phyloP scores from a whole-genome alignment of 1,139 yeast species.

The Candida labiduridarum region DNA sequence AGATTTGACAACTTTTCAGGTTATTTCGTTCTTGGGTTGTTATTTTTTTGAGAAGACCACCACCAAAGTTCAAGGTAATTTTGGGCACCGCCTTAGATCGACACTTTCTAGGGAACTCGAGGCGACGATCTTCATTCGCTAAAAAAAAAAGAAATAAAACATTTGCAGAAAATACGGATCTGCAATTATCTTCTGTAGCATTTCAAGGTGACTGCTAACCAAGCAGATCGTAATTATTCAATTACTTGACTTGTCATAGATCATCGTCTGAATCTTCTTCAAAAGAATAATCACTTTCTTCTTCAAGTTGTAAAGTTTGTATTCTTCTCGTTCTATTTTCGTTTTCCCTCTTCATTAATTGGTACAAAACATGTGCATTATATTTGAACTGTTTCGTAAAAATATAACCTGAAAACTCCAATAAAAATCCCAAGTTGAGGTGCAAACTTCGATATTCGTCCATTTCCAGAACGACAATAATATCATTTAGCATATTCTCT shows the following conservation, averaged over 20 bases:
- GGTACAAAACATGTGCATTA: conserved; percentile 8
- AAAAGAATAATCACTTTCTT: conserved; percentile 1
- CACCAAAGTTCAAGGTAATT: not conserved
- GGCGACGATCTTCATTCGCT: not conserved
- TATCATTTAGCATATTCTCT: conserved; percentile 27
- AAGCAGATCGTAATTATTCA: not conserved
- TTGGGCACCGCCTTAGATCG: not conserved
- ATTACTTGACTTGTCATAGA: not conserved
- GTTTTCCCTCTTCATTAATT: not conserved
- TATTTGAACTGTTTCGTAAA: conserved; percentile 8
- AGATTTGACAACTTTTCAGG: too few species aligned
- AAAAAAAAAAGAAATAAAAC: not conserved
- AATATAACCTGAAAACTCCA: conserved; percentile 11
- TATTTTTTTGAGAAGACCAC: too few species aligned
- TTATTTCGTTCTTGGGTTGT: too few species aligned
- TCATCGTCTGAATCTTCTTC: not conserved
- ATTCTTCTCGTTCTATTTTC: not conserved
- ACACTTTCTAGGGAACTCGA: not conserved
- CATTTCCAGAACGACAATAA: not conserved
- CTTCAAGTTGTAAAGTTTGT: not conserved
- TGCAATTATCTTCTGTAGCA: not conserved
- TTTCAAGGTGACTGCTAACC: not conserved
- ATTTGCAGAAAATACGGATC: not conserved
- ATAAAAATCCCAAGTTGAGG: conserved; percentile 3
- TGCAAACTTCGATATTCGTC: not conserved